phyloP scores from a whole-genome alignment of 2,329 filamentous ascomycete species.

The Calonectria pseudoturangicola region DNA sequence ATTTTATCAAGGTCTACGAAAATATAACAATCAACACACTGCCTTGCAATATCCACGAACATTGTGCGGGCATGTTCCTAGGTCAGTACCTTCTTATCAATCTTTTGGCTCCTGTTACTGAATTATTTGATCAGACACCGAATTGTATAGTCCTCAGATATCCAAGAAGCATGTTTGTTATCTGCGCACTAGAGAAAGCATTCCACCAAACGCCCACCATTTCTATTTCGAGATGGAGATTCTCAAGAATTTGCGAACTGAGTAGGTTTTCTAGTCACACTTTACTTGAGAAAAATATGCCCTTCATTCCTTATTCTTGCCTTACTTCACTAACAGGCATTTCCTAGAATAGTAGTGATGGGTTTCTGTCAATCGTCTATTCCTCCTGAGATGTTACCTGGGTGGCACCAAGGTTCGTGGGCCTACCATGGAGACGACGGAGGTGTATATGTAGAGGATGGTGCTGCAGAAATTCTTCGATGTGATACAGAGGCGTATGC shows the following conservation, averaged over 20 bases:
- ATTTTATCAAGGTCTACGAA: neutral
- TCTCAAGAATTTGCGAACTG: neutral
- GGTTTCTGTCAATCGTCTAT: neutral
- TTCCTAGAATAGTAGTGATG: neutral
- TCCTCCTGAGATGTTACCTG: neutral
- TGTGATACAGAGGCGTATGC: neutral
- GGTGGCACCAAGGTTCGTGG: neutral
- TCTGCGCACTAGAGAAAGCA: neutral
- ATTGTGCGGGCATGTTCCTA: neutral
- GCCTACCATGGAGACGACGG: neutral
- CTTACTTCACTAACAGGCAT: neutral
- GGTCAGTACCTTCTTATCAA: neutral
- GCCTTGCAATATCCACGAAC: neutral
- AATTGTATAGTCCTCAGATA: neutral
- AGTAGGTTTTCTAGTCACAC: neutral
- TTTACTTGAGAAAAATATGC: no score
- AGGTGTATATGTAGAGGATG: neutral
- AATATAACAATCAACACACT: neutral
- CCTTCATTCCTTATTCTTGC: neutral
- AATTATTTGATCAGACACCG: neutral
- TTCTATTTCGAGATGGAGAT: neutral
- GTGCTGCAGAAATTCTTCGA: no score
- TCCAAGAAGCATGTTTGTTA: neutral
- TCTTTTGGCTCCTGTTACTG: neutral
- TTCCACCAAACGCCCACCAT: neutral